These are phyloP conservation scores for Hypoxylon lienhwacheense DNA, from an alignment of 495 filamentous ascomycete genomes.

Conservation along the genomic window DNA sequence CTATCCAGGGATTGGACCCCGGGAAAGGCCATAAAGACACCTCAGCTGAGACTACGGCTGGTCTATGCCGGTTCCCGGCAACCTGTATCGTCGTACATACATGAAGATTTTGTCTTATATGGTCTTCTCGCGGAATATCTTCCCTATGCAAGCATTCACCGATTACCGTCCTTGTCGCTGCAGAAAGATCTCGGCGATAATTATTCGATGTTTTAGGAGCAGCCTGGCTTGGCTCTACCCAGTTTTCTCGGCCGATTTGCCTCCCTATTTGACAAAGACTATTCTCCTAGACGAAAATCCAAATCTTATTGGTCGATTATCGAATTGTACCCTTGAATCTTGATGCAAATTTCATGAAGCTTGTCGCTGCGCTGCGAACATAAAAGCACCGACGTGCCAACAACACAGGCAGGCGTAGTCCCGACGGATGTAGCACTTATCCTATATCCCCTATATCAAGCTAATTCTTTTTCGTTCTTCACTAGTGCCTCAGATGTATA, in stretches of 20 bases:
- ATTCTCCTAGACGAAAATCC: slow-evolving; percentile 12
- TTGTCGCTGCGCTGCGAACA: slow-evolving; percentile 6
- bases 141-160: slow-evolving; percentile 22
- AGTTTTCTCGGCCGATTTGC: slow-evolving; percentile 10
- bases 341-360: slow-evolving; percentile 6
- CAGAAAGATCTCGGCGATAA: slow-evolving; percentile 30
- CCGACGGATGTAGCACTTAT: slow-evolving; percentile 18
- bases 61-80: slow-evolving; percentile 21
- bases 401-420: slow-evolving; percentile 5
- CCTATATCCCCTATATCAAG: slow-evolving; percentile 5
- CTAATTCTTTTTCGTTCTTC: slow-evolving; percentile 8
- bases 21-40: background rate
- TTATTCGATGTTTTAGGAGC: slow-evolving; percentile 14
- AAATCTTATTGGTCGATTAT: slow-evolving; percentile 6
- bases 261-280: slow-evolving; percentile 20
- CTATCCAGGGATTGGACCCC: slow-evolving; percentile 6
- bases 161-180: slow-evolving; percentile 16
- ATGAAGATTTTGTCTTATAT: slow-evolving; percentile 21
- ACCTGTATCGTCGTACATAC: slow-evolving; percentile 13
- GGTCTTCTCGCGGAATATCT: slow-evolving; percentile 12
- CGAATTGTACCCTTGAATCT: slow-evolving; percentile 14
- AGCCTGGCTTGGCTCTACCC: slow-evolving; percentile 7
- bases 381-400: slow-evolving; percentile 7
- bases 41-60: slow-evolving; percentile 15
- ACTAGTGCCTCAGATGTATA: slow-evolving; percentile 22